These are phyloP conservation scores for Kodamaea nitidulidarum DNA, from an alignment of 805 yeast species.

Conservation along the genomic window DNA sequence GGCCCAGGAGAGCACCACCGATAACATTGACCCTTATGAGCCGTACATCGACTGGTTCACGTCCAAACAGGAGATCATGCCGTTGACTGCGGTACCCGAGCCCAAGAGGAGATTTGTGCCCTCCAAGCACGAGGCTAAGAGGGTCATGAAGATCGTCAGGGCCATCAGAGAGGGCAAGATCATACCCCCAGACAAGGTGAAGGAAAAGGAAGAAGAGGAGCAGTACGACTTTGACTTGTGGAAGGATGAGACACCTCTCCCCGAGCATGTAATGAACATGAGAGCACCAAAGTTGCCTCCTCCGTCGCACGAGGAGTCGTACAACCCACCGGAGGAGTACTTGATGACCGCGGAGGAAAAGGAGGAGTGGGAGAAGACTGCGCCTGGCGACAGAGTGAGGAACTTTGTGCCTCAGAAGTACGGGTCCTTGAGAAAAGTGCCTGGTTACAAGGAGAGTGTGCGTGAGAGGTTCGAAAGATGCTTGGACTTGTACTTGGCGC, in stretches of 20 bases:
- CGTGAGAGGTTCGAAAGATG: slow-evolving; percentile 93
- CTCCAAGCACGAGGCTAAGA: slow-evolving; percentile 92
- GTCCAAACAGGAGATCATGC: slow-evolving; percentile 78
- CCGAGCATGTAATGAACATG: slow-evolving; percentile 83
- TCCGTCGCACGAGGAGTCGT: slow-evolving; percentile 94
- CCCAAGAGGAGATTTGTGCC: slow-evolving; percentile 97
- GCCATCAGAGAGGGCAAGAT: slow-evolving; percentile 97
- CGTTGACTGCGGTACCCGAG: slow-evolving; percentile 89
- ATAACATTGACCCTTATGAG: slow-evolving; percentile 78
- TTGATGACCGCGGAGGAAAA: slow-evolving; percentile 74
- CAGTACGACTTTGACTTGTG: slow-evolving; percentile 73
- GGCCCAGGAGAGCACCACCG: slow-evolving; percentile 79
- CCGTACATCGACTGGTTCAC: slow-evolving; percentile 97
- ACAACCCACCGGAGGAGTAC: slow-evolving; percentile 97
- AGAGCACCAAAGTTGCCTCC: slow-evolving; percentile 96
- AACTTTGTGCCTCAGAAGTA: slow-evolving; percentile 81
- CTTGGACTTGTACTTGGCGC: slow-evolving; percentile 90
- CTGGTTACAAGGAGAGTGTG: slow-evolving; percentile 81
- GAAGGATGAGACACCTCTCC: slow-evolving; percentile 54
- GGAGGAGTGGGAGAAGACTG: slow-evolving; percentile 63
- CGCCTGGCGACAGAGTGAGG: slow-evolving; percentile 72
- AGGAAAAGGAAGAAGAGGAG: slow-evolving; percentile 49
- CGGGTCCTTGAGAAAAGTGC: slow-evolving; percentile 81
- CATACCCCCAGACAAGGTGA: slow-evolving; percentile 62
- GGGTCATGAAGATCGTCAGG: slow-evolving; percentile 91